phyloP scores from a whole-genome alignment of 2,329 filamentous ascomycete species.

The Pestalotiopsis sp. region DNA sequence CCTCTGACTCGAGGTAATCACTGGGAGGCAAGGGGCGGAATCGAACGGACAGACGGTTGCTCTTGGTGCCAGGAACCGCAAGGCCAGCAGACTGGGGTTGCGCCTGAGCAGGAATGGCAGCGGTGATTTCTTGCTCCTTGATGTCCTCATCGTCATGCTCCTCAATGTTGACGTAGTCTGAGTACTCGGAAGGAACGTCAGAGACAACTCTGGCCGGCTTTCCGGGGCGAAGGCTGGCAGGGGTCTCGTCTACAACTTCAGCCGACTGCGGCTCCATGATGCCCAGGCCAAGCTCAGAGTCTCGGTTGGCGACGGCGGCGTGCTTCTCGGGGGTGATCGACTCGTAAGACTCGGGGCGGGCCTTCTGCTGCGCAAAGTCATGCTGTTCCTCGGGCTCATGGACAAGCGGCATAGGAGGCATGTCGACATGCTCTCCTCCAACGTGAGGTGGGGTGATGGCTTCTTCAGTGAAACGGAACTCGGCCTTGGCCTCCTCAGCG shows the following conservation, averaged over 20 bases:
- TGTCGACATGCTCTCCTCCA: slow-evolving; percentile 26
- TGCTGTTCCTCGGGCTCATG: slow-evolving; percentile 37
- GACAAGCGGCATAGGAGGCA: slow-evolving; percentile 37
- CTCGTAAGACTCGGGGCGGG: slow-evolving; percentile 27
- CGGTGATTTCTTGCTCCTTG: slow-evolving; percentile 20
- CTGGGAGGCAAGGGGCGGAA: slow-evolving; percentile 87
- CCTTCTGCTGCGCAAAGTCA: slow-evolving; percentile 18
- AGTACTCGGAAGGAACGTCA: slow-evolving; percentile 21
- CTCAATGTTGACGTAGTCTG: slow-evolving; percentile 23
- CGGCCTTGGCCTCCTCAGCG: slow-evolving; percentile 27
- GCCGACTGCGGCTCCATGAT: slow-evolving; percentile 25
- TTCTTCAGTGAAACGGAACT: slow-evolving; percentile 39
- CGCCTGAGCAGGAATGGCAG: slow-evolving; percentile 23
- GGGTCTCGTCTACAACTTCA: slow-evolving; percentile 27
- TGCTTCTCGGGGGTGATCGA: slow-evolving; percentile 20
- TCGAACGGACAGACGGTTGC: slow-evolving; percentile 66
- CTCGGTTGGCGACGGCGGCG: slow-evolving; percentile 22
- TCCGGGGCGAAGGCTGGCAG: slow-evolving; percentile 34
- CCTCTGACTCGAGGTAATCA: slow-evolving; percentile 77
- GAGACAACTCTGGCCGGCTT: slow-evolving; percentile 36
- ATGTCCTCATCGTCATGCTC: slow-evolving; percentile 29
- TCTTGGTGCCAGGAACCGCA: slow-evolving; percentile 56
- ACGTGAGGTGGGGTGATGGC: slow-evolving; percentile 22
- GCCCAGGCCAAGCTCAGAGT: slow-evolving; percentile 25
- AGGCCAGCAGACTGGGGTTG: slow-evolving; percentile 40